Evolutionary conservation across 2,329 filamentous ascomycete genomes (phyloP).

Genomic region (Botrytis deweyae): DNA sequence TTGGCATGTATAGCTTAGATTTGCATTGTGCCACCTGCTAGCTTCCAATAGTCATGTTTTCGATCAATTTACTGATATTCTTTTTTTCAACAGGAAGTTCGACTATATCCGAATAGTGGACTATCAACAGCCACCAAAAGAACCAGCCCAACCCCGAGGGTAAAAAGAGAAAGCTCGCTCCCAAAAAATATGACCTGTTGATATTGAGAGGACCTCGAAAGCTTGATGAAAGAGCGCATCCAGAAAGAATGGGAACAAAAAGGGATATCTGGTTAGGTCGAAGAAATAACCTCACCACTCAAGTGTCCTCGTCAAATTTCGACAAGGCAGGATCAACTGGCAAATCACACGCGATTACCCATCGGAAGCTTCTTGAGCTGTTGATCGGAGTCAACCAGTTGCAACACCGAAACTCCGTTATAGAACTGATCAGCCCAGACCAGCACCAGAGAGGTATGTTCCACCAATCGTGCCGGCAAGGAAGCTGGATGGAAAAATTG

Average conservation of each 20-base stretch:
- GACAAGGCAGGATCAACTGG: background rate
- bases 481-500: background rate
- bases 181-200: background rate
- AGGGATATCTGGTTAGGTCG: accelerated
- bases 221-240: background rate
- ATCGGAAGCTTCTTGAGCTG: background rate
- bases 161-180: background rate
- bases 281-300: background rate
- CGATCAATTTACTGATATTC: background rate
- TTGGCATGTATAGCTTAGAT: background rate
- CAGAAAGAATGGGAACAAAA: background rate
- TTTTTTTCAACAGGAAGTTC: background rate
- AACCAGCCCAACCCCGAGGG: too few relatives aligned
- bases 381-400: background rate
- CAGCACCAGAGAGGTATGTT: background rate
- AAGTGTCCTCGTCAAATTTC: background rate
- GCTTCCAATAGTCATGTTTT: background rate
- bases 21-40: background rate
- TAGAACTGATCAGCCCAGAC: background rate
- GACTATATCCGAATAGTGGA: background rate
- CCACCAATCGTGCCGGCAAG: background rate
- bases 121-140: background rate
- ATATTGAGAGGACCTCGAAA: background rate
- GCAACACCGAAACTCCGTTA: background rate
- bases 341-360: too few relatives aligned